A percentile compares a stretch with the other conserved stretches of the same genome.
phyloP scores from a whole-genome alignment of 495 filamentous ascomycete species.

The Daldinia grandis region DNA sequence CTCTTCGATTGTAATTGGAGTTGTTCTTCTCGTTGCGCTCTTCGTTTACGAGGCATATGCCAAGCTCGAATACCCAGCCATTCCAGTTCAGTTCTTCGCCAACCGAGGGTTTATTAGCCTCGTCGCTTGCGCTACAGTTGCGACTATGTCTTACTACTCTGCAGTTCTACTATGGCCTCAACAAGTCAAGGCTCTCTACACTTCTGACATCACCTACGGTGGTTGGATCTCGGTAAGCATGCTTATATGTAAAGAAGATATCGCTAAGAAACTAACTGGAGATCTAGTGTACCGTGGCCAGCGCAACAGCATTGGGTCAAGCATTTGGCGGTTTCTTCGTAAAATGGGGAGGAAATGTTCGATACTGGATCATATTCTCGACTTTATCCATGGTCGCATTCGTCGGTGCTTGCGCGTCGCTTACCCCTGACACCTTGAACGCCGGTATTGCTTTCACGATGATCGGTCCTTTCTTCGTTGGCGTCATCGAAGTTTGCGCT shows the following conservation, averaged over 20 bases:
- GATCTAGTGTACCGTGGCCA: slow-evolving; percentile 40
- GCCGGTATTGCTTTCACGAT: slow-evolving; percentile 40
- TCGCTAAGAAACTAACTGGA: slow-evolving; percentile 1
- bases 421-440: slow-evolving; percentile 26
- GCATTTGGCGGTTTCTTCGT: slow-evolving; percentile 38
- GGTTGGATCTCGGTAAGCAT: slow-evolving; percentile 43
- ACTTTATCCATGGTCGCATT: slow-evolving; percentile 49
- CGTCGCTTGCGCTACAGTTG: slow-evolving; percentile 50
- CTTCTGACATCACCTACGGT: slow-evolving; percentile 38
- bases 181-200: slow-evolving; percentile 41
- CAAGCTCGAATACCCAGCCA: slow-evolving; percentile 43
- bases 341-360: slow-evolving; percentile 35
- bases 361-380: slow-evolving; percentile 49
- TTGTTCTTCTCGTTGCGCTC: slow-evolving; percentile 52
- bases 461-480: slow-evolving; percentile 41
- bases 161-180: slow-evolving; percentile 43
- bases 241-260: background rate
- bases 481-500: slow-evolving; percentile 34
- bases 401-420: slow-evolving; percentile 48
- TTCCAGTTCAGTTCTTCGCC: slow-evolving; percentile 57
- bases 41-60: slow-evolving; percentile 54
- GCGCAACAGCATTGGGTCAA: slow-evolving; percentile 40
- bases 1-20: slow-evolving; percentile 55
- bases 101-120: slow-evolving; percentile 55
- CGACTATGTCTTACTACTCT: slow-evolving; percentile 49